phyloP scores from a whole-genome alignment of 2,329 filamentous ascomycete genomes.

The Clonostachys sp. region DNA sequence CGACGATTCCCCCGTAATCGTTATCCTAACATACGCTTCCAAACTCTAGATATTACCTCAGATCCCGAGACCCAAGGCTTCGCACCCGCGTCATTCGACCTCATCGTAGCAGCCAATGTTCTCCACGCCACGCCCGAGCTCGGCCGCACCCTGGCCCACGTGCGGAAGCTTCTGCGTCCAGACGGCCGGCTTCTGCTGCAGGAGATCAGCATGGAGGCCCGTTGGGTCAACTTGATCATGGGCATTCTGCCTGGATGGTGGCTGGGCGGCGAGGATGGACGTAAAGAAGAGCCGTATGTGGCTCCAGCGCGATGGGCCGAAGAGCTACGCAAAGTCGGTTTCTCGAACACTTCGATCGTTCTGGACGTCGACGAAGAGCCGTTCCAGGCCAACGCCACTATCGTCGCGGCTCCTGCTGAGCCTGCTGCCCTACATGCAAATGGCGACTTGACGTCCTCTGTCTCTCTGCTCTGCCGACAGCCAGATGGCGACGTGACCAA shows the following conservation, averaged over 20 bases:
- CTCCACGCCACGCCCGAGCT: conserved; percentile 18
- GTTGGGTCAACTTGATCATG: not conserved
- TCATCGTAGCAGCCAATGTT: conserved; percentile 20
- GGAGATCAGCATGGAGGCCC: not conserved
- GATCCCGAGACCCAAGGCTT: conserved; percentile 19
- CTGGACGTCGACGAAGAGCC: too few species aligned
- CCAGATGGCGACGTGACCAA: too few species aligned
- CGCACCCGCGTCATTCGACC: conserved; percentile 13
- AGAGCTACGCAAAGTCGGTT: conserved; percentile 16
- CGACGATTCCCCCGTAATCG: not conserved
- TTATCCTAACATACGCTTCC: conserved; percentile 12
- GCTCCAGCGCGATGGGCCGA: conserved; percentile 13
- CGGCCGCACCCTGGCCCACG: conserved; percentile 11
- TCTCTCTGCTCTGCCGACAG: too few species aligned
- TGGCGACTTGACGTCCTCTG: too few species aligned
- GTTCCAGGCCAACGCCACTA: too few species aligned
- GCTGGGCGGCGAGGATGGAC: conserved; percentile 19
- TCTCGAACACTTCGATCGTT: conserved; percentile 1
- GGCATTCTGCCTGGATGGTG: conserved; percentile 22
- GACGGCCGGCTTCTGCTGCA: conserved; percentile 12
- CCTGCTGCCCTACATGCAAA: too few species aligned
- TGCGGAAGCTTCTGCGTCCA: conserved; percentile 12
- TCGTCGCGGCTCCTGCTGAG: too few species aligned
- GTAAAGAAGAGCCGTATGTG: conserved; percentile 16
- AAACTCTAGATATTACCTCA: conserved; percentile 21